These are phyloP conservation scores for Quercus lobata DNA, from an alignment of 331 rosid species.

Conservation along the genomic window DNA sequence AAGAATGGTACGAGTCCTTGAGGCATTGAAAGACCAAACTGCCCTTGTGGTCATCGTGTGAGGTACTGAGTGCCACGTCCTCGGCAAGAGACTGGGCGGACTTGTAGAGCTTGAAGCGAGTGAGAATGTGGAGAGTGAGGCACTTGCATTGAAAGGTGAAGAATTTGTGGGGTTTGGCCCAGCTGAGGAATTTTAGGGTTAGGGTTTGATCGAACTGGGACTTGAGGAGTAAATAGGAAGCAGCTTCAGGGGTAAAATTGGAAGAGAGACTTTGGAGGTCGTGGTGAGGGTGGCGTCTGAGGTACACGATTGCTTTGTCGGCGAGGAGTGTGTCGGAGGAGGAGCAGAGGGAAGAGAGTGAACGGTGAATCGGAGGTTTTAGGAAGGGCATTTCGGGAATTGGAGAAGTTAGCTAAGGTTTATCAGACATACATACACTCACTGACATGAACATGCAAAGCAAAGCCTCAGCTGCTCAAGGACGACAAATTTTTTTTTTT, in stretches of 20 bases:
- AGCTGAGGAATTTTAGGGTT: conserved; percentile 52
- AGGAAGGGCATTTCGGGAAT: conserved; percentile 29
- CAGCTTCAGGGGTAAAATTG: conserved; percentile 70
- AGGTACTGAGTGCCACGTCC: conserved; percentile 36
- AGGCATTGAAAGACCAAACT: conserved; percentile 48
- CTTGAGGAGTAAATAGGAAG: conserved; percentile 64
- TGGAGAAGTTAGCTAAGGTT: background rate
- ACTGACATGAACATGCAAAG: no score
- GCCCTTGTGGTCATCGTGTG: conserved; percentile 41
- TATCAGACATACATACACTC: background rate
- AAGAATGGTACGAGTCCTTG: conserved; percentile 42
- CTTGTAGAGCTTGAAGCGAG: conserved; percentile 69
- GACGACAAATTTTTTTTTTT: no score
- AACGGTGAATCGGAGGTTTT: conserved; percentile 17
- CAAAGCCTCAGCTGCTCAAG: no score
- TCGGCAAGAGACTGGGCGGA: conserved; percentile 72
- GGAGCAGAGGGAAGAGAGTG: conserved; percentile 22
- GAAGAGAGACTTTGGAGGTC: conserved; percentile 46
- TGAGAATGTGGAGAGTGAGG: conserved; percentile 74
- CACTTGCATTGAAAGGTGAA: conserved; percentile 59
- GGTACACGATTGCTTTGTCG: conserved; percentile 56
- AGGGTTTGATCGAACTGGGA: conserved; percentile 54
- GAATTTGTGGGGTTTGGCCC: conserved; percentile 60
- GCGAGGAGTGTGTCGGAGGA: conserved; percentile 36
- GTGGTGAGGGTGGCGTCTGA: conserved; percentile 61